Evolutionary conservation across 2,329 filamentous ascomycete genomes (phyloP).

Genomic region (Diaporthe nobilis): DNA sequence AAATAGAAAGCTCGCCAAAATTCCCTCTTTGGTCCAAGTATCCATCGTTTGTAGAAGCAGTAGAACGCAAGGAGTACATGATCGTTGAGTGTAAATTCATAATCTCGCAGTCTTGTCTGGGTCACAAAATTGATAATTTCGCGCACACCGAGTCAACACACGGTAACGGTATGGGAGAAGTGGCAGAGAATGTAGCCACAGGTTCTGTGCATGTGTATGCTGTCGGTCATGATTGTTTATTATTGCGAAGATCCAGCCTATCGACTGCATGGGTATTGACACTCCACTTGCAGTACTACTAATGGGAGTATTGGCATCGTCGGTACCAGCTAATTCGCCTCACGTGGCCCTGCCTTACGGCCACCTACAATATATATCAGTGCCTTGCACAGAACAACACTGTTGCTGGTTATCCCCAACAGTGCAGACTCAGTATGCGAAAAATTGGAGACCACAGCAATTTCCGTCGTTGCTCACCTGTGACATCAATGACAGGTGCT

Average conservation of each 20-base stretch:
- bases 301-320: neutral
- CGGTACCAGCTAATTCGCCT: neutral
- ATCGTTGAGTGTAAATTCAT: neutral
- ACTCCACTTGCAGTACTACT: neutral
- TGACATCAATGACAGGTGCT: neutral
- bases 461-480: neutral
- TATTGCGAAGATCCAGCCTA: neutral
- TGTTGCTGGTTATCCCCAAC: neutral
- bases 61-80: neutral
- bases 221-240: neutral
- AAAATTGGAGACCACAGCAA: neutral
- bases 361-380: neutral
- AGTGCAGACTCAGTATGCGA: neutral
- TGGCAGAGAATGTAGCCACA: neutral
- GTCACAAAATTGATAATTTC: neutral
- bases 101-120: neutral
- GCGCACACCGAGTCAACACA: neutral
- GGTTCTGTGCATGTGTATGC: neutral
- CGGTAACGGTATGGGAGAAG: neutral
- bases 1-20: neutral
- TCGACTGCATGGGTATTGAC: neutral
- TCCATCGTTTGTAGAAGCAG: neutral
- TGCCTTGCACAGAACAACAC: neutral
- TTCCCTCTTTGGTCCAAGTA: neutral
- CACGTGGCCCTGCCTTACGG: neutral